Percentiles rank a stretch among this genome's conserved stretches.
phyloP scores from a whole-genome alignment of 2,329 filamentous ascomycete genomes.

The Huntiella abstrusa region DNA sequence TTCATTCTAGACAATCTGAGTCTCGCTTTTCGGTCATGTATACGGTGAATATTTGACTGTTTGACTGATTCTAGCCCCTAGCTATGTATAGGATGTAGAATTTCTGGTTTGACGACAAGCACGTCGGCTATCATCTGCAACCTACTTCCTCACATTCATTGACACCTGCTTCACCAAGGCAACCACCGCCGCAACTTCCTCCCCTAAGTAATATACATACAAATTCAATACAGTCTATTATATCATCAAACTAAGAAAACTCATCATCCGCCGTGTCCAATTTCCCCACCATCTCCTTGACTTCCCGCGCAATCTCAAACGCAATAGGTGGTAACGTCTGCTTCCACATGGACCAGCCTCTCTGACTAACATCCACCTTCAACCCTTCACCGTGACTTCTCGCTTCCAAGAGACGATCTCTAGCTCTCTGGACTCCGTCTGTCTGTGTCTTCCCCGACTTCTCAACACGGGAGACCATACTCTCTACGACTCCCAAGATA shows the following conservation, averaged over 20 bases:
- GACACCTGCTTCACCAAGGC: slow-evolving; percentile 30
- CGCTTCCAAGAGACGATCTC: slow-evolving; percentile 27
- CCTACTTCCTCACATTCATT: slow-evolving; percentile 22
- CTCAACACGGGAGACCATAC: too few species aligned
- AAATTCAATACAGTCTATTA: too few species aligned
- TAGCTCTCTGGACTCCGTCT: too few species aligned
- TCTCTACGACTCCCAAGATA: slow-evolving; percentile 38
- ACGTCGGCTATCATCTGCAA: too few species aligned
- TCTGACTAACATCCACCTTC: slow-evolving; percentile 18
- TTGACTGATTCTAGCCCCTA: too few species aligned
- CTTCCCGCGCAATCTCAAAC: slow-evolving; percentile 70
- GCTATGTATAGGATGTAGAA: too few species aligned
- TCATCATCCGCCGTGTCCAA: slow-evolving; percentile 21
- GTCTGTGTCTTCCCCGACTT: too few species aligned
- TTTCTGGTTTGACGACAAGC: too few species aligned
- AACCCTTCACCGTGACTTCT: slow-evolving; percentile 33
- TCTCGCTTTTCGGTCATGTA: too few species aligned
- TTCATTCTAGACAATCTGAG: too few species aligned
- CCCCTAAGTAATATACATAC: too few species aligned
- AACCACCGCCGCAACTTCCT: background rate
- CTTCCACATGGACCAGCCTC: slow-evolving; percentile 45
- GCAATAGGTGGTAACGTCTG: slow-evolving; percentile 62
- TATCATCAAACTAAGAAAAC: slow-evolving; percentile 21
- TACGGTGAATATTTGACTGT: too few species aligned
- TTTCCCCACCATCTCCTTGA: slow-evolving; percentile 45